phyloP scores from a whole-genome alignment of 768 basidiomycete species.

The Collybia nuda region DNA sequence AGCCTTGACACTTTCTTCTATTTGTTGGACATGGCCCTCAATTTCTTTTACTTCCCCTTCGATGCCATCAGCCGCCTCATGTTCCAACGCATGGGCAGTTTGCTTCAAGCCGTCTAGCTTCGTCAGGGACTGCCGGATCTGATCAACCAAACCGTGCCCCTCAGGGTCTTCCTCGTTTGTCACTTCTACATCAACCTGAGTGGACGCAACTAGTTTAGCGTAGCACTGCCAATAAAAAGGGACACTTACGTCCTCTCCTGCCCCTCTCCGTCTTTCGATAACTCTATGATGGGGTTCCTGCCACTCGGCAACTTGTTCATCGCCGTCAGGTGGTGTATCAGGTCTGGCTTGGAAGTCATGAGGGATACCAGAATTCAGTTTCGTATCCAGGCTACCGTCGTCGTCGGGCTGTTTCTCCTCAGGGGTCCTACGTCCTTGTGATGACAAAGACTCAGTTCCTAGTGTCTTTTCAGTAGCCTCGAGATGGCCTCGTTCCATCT shows the following conservation, averaged over 20 bases:
- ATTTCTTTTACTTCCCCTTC: slow-evolving; percentile 12
- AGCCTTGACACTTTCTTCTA: slow-evolving; percentile 8
- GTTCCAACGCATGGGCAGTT: slow-evolving; percentile 5
- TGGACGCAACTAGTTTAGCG: neutral
- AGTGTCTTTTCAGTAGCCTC: slow-evolving; percentile 6
- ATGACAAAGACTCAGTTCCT: slow-evolving; percentile 6
- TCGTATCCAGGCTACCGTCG: slow-evolving; percentile 12
- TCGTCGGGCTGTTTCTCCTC: slow-evolving; percentile 12
- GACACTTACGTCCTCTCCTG: slow-evolving; percentile 64
- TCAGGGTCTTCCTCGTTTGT: slow-evolving; percentile 35
- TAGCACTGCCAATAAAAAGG: neutral
- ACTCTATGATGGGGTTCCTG: slow-evolving; percentile 68
- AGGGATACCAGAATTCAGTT: slow-evolving; percentile 7
- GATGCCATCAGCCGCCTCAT: slow-evolving; percentile 1
- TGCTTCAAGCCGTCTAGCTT: slow-evolving; percentile 8
- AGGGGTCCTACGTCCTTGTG: slow-evolving; percentile 9
- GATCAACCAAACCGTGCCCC: slow-evolving; percentile 9
- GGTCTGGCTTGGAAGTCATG: slow-evolving; percentile 16
- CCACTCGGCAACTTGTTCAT: slow-evolving; percentile 53
- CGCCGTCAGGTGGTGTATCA: slow-evolving; percentile 46
- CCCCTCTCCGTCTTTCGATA: slow-evolving; percentile 57
- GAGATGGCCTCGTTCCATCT: slow-evolving; percentile 40
- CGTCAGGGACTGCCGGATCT: slow-evolving; percentile 11
- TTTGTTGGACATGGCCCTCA: slow-evolving; percentile 10
- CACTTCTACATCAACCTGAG: slow-evolving; percentile 64